Conservation (phyloP, 345 rosid genomes). For the Dipteronia dyeriana region DNA sequence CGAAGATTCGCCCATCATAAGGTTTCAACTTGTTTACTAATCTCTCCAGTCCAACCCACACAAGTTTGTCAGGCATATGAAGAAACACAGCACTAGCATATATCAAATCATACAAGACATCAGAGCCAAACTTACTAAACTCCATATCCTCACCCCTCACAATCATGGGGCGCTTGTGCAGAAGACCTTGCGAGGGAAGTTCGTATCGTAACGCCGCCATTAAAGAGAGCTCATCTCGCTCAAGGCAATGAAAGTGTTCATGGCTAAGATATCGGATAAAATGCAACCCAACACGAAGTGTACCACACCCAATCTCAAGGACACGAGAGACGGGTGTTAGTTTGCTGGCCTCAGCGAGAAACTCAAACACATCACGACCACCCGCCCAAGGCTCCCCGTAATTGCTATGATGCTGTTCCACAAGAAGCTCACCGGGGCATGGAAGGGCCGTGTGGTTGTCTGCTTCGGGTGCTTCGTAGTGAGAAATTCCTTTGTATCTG, state of each 20-base stretch:
- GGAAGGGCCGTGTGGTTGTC: conserved; percentile 73
- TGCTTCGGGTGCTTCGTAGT: conserved; percentile 61
- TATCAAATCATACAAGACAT: conserved; percentile 66
- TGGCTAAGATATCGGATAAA: conserved; percentile 75
- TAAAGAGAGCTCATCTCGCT: conserved; percentile 89
- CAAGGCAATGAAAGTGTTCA: conserved; percentile 80
- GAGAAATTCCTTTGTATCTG: conserved; percentile 90
- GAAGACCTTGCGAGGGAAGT: conserved; percentile 93
- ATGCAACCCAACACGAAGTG: conserved; percentile 92
- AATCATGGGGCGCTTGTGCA: conserved; percentile 78
- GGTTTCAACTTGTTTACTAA: conserved; percentile 71
- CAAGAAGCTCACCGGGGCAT: conserved; percentile 90
- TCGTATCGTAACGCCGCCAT: conserved; percentile 95
- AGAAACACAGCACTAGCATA: conserved; percentile 98
- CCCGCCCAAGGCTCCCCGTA: conserved; percentile 99
- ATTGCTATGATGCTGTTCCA: conserved; percentile 93
- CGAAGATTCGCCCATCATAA: conserved; percentile 78
- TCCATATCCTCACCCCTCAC: conserved; percentile 94
- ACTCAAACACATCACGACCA: conserved; percentile 92
- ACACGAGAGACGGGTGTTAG: conserved; percentile 57
- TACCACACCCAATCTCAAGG: conserved; percentile 97
- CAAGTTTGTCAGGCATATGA: conserved; percentile 95
- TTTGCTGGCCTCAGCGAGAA: conserved; percentile 62
- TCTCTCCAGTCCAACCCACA: conserved; percentile 90
- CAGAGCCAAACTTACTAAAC: conserved; percentile 69